Conservation (phyloP, 192 early-diverging fungal species). For the Coemansia sp. region DNA sequence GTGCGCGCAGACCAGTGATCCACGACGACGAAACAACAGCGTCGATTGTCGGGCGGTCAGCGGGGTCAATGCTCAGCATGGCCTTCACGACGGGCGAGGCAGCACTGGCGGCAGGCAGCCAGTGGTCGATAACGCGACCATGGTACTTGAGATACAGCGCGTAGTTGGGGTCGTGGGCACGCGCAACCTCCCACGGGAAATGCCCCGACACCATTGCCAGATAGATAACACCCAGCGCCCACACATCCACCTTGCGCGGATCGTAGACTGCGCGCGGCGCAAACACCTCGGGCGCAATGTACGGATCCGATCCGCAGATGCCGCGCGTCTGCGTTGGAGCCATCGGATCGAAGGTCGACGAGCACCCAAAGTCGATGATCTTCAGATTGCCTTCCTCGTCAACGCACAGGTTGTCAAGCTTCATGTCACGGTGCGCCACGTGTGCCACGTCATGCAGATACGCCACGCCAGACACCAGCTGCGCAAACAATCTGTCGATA, state of each 20-base stretch:
- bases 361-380: slow-evolving; percentile 90
- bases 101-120: slow-evolving; percentile 44
- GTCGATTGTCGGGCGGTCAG: slow-evolving; percentile 73
- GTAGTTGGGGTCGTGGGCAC: slow-evolving; percentile 63
- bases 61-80: slow-evolving; percentile 74
- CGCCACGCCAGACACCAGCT: slow-evolving; percentile 70
- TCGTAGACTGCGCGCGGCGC: slow-evolving; percentile 68
- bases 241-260: slow-evolving; percentile 82
- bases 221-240: slow-evolving; percentile 86
- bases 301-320: slow-evolving; percentile 88
- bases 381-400: slow-evolving; percentile 72
- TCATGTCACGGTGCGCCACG: slow-evolving; percentile 85
- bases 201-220: slow-evolving; percentile 69
- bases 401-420: slow-evolving; percentile 82
- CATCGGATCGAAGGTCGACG: slow-evolving; percentile 70
- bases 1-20: slow-evolving; percentile 55
- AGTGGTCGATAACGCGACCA: slow-evolving; percentile 57
- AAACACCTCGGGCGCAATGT: slow-evolving; percentile 92
- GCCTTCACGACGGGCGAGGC: slow-evolving; percentile 59
- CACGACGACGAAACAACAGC: slow-evolving; percentile 75
- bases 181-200: slow-evolving; percentile 70
- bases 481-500: slow-evolving; percentile 79
- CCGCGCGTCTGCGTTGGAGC: slow-evolving; percentile 72
- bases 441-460: slow-evolving; percentile 75
- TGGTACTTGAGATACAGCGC: slow-evolving; percentile 58